Percentiles rank a stretch among this genome's conserved stretches.
Conservation (phyloP, 345 rosid genomes). For the Brassica nigra region DNA sequence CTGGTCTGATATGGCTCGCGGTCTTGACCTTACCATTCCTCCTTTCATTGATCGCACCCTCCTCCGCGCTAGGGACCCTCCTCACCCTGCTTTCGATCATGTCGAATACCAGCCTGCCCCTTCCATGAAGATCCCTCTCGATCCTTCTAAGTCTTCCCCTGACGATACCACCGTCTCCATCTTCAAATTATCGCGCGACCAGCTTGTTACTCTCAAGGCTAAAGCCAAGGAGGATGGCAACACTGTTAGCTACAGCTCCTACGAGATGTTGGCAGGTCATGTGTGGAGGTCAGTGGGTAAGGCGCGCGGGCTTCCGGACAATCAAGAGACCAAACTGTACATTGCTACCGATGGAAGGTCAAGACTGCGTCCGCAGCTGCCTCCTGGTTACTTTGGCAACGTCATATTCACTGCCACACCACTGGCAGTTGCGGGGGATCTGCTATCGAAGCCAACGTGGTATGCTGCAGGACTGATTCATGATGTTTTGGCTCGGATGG, state of each 20-base stretch:
- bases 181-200: slow-evolving; percentile 66
- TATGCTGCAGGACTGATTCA: slow-evolving; percentile 77
- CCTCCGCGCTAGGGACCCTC: slow-evolving; percentile 87
- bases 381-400: slow-evolving; percentile 91
- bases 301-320: slow-evolving; percentile 68
- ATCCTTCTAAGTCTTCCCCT: slow-evolving; percentile 43
- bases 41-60: slow-evolving; percentile 88
- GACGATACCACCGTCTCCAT: slow-evolving; percentile 59
- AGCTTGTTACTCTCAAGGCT: slow-evolving; percentile 72
- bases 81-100: slow-evolving; percentile 70
- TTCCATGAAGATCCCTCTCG: slow-evolving; percentile 49
- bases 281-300: slow-evolving; percentile 81
- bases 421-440: slow-evolving; percentile 65
- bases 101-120: slow-evolving; percentile 91
- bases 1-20: slow-evolving; percentile 96
- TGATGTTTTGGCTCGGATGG: slow-evolving; percentile 80
- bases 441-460: slow-evolving; percentile 80
- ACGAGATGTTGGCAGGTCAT: slow-evolving; percentile 91
- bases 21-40: slow-evolving; percentile 63
- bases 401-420: slow-evolving; percentile 94
- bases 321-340: slow-evolving; percentile 73
- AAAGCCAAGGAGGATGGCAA: slow-evolving; percentile 80
- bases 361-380: slow-evolving; percentile 72
- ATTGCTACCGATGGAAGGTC: slow-evolving; percentile 93
- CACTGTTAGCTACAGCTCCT: slow-evolving; percentile 70